These are phyloP conservation scores for Gymnopilus junonius DNA, from an alignment of 768 basidiomycete genomes.

Conservation along the genomic window DNA sequence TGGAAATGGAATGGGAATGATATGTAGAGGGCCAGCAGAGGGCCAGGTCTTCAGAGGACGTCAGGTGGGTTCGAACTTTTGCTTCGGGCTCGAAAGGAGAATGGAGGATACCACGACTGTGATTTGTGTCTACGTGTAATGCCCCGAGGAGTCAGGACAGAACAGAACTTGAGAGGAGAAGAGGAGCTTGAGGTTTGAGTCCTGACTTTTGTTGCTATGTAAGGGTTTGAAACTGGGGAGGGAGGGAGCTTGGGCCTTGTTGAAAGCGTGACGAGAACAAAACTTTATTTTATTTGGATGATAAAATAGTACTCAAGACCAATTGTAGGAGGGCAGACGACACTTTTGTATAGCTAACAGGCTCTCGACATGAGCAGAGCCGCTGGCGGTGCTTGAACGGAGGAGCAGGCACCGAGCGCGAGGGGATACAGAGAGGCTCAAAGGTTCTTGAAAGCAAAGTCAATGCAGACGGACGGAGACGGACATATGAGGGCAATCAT, in stretches of 20 bases:
- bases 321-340: neutral
- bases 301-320: too few species aligned
- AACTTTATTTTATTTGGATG: neutral
- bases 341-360: neutral
- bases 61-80: too few species aligned
- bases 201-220: neutral
- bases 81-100: neutral
- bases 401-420: neutral
- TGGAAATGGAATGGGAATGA: too few species aligned
- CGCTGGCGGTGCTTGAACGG: too few species aligned
- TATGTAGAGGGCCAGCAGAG: neutral
- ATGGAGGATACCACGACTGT: too few species aligned
- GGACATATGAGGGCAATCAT: conserved; percentile 2
- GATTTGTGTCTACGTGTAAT: too few species aligned
- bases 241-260: neutral
- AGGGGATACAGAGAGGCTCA: too few species aligned
- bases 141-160: neutral
- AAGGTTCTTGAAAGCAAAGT: too few species aligned
- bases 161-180: neutral
- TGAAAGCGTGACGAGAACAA: neutral
- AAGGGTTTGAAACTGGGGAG: too few species aligned
- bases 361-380: too few species aligned
- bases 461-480: neutral
- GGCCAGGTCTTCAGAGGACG: neutral
- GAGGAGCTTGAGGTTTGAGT: neutral